Evolutionary conservation across 441 rosid genomes (phyloP).

Genomic region (Populus hybrid): DNA sequence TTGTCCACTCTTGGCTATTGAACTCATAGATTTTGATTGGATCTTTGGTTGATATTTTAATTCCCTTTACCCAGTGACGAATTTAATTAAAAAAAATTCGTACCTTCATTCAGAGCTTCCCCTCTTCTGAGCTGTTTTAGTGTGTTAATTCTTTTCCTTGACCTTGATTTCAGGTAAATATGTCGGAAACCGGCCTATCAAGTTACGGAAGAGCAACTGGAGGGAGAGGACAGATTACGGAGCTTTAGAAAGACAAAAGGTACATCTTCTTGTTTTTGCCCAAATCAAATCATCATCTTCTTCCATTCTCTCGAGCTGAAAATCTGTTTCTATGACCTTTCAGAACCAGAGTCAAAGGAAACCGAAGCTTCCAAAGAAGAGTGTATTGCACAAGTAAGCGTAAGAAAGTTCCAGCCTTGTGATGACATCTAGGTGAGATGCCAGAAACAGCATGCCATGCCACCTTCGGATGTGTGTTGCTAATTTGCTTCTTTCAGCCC

Average conservation of each 20-base stretch:
- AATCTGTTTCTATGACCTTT: conserved; percentile 12
- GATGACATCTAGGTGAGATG: too few species aligned
- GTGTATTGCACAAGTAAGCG: conserved; percentile 72
- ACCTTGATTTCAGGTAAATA: conserved; percentile 62
- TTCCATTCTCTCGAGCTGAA: neutral
- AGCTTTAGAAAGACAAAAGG: conserved; percentile 75
- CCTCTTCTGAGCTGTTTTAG: too few species aligned
- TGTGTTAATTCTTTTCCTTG: neutral
- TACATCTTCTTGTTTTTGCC: neutral
- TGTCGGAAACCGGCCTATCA: conserved; percentile 93
- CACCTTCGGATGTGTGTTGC: neutral
- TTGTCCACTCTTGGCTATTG: too few species aligned
- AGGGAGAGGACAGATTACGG: conserved; percentile 77
- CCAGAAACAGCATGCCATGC: neutral
- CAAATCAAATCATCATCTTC: neutral
- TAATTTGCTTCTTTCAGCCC: too few species aligned
- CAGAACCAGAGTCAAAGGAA: conserved; percentile 74
- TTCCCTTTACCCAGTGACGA: too few species aligned
- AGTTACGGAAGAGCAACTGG: conserved; percentile 95
- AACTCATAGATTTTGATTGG: too few species aligned
- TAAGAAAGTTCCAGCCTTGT: neutral
- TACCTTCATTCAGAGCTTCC: too few species aligned
- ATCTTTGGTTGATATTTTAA: too few species aligned
- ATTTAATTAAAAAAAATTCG: too few species aligned
- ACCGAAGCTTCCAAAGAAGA: conserved; percentile 62